Conservation (phyloP, 495 filamentous ascomycete genomes). For the Annulohypoxylon bovei region DNA sequence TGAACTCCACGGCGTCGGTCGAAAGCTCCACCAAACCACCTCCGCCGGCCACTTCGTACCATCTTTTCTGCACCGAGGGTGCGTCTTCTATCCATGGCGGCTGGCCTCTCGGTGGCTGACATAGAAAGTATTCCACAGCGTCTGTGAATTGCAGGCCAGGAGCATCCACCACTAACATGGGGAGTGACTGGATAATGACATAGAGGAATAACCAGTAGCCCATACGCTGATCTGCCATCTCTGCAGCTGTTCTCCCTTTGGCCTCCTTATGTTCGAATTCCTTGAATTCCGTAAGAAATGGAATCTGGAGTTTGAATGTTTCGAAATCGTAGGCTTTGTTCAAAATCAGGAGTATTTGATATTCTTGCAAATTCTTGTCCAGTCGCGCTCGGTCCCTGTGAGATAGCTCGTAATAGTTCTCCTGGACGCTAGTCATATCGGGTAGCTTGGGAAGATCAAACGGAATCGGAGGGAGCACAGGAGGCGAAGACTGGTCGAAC, state of each 20-base stretch:
- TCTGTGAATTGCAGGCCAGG: conserved; percentile 79
- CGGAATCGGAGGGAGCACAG: conserved; percentile 89
- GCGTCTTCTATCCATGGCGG: conserved; percentile 85
- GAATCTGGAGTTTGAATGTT: conserved; percentile 60
- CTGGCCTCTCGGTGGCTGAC: conserved; percentile 82
- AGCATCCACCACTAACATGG: conserved; percentile 89
- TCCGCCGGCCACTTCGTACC: conserved; percentile 81
- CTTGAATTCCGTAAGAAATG: conserved; percentile 82
- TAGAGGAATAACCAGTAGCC: conserved; percentile 98
- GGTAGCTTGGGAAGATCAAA: conserved; percentile 89
- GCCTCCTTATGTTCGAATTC: conserved; percentile 83
- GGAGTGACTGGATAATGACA: conserved; percentile 86
- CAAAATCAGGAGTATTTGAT: conserved; percentile 78
- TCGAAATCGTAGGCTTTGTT: conserved; percentile 82
- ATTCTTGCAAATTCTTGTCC: conserved; percentile 72
- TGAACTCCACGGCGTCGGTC: conserved; percentile 84
- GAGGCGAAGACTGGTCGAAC: conserved; percentile 87
- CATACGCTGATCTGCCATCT: conserved; percentile 78
- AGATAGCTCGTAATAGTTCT: conserved; percentile 68
- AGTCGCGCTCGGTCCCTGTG: conserved; percentile 76
- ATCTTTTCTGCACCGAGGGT: conserved; percentile 70
- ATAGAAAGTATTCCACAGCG: conserved; percentile 96
- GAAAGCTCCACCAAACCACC: conserved; percentile 79
- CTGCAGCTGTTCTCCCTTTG: conserved; percentile 73
- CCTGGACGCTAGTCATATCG: conserved; percentile 67